Base-by-base conservation (phyloP, 441 rosid species). In the Adansonia gregorii region DNA sequence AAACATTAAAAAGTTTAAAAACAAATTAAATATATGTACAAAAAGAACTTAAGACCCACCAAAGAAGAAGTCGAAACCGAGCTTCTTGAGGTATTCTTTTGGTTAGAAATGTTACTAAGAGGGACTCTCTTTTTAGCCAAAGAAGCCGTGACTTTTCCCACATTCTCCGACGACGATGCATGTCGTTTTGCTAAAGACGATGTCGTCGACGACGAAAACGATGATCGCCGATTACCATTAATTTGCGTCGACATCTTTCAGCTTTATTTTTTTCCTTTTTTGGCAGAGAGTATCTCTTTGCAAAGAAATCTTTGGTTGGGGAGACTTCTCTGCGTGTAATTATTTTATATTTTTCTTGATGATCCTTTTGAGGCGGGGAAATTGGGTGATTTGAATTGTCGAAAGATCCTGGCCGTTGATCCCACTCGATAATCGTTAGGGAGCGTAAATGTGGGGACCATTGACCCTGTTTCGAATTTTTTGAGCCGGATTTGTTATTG, bases 181-280 rank as follows among this genome's bases (percentile, higher is more conserved):
- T 85, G 90, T 49, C 97, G 84, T 76, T 94, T 95, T 0, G 98
- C 97, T 12, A 90, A 78, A 24, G 98, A 94, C 17, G 99, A 94
- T 68, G 90, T 87, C 15, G 95, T 92, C 0, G 95, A 89, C 3
- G 97, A 91, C 10, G 97, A 84, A 76, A 95, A 92, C 19, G 99
- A 95, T 66, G 92, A 75, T 8, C 97, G 94, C 45, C 97, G 92
- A 79, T 78, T 51, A 11, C 41, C 20, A 27, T 31, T n/a, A 15
- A 35, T 86, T 76, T 87, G 92, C 8, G 80, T 83, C 75, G 96
- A 85, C 97, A 89, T 92, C 51, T 51, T 35, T 14, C 51, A 39
- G 46, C 74, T 66, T 20, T 22, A 51, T 14, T 41, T 76, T 27
- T 27, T 27, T 27, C 35, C 35, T 27, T 27, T 27, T 27, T 1